These are phyloP conservation scores for Paramecium sonneborni DNA, from an alignment of 73 alveolate genomes.

Conservation along the genomic window DNA sequence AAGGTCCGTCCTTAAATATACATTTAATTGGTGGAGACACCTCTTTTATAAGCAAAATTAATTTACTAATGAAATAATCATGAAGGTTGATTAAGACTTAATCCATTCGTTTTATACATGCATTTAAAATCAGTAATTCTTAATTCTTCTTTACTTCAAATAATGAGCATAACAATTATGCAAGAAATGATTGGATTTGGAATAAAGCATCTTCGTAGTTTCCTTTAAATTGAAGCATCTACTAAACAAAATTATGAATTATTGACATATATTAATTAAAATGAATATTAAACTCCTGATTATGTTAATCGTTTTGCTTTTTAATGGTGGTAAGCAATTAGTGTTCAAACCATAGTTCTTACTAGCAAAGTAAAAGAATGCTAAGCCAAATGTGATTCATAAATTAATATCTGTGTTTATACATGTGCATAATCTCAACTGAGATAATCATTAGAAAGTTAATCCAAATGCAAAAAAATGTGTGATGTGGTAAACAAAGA, in stretches of 20 bases:
- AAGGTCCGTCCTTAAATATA: background rate
- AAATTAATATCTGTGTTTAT: background rate
- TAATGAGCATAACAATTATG: background rate
- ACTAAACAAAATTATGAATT: background rate
- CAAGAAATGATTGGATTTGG: background rate
- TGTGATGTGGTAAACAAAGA: background rate
- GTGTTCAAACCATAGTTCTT: background rate
- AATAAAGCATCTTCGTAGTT: background rate
- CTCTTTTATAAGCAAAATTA: too few relatives aligned
- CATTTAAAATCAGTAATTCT: too few relatives aligned
- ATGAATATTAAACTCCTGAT: slow-evolving; percentile 2
- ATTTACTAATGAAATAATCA: too few relatives aligned
- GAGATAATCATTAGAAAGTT: slow-evolving; percentile 22
- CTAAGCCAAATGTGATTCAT: slow-evolving; percentile 12
- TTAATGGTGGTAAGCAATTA: background rate
- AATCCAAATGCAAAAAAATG: background rate
- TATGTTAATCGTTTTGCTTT: background rate
- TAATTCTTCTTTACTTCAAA: too few relatives aligned
- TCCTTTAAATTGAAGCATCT: background rate
- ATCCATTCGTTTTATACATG: too few relatives aligned
- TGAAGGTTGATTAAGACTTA: too few relatives aligned
- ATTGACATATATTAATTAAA: background rate
- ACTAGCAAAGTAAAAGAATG: background rate
- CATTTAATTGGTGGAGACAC: background rate
- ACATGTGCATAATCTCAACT: slow-evolving; percentile 1